A percentile compares a stretch with the other conserved stretches of the same genome.
These are phyloP conservation scores for Talaromyces sp. DNA, from an alignment of 2,329 filamentous ascomycete genomes.

Conservation along the genomic window DNA sequence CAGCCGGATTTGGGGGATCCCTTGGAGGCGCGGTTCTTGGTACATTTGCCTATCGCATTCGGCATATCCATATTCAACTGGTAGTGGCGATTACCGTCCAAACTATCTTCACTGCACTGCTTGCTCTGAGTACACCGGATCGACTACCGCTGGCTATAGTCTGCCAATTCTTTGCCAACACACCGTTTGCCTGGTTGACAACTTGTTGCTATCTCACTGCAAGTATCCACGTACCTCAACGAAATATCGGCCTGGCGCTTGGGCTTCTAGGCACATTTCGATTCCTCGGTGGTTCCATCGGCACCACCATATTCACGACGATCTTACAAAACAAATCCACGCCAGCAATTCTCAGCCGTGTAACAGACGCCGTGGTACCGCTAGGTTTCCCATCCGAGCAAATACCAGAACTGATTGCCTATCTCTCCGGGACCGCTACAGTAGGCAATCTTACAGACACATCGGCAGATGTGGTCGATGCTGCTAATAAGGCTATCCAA, in stretches of 20 bases:
- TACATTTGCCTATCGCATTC: not conserved
- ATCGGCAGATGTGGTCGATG: not conserved
- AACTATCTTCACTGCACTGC: not conserved
- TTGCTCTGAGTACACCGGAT: not conserved
- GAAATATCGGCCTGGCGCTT: not conserved
- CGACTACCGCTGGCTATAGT: not conserved
- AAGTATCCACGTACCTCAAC: not conserved
- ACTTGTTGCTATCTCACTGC: not conserved
- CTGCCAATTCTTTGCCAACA: not conserved
- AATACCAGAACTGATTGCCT: not conserved
- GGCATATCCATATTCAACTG: not conserved
- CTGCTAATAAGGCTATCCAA: not conserved
- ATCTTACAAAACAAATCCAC: not conserved
- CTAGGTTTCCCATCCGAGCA: not conserved
- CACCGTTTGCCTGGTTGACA: not conserved
- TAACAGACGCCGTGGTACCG: not conserved
- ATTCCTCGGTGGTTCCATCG: not conserved
- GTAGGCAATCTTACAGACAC: not conserved
- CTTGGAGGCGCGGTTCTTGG: not conserved
- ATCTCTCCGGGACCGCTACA: not conserved
- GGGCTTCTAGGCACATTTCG: not conserved
- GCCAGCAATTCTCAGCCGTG: not conserved
- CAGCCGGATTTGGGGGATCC: not conserved
- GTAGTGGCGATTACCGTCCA: not conserved
- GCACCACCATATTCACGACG: not conserved